Conservation (phyloP, 495 filamentous ascomycete species). For the Cercophora samala region DNA sequence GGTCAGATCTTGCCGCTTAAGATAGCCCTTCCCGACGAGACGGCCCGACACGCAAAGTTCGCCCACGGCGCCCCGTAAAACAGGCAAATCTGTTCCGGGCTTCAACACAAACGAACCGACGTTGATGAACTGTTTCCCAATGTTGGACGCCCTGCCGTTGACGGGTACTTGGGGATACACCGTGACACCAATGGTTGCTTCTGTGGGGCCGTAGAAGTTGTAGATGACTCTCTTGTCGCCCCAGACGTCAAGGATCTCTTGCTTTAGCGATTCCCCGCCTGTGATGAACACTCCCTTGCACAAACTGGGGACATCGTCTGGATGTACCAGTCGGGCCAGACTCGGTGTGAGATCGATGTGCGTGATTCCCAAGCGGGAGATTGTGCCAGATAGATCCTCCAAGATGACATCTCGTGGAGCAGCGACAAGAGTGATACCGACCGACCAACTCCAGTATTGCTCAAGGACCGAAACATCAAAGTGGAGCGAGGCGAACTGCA, state of each 20-base stretch:
- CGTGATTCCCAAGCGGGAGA: constrained; percentile 69
- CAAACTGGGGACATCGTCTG: constrained; percentile 64
- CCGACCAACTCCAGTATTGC: constrained; percentile 86
- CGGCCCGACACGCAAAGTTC: constrained; percentile 85
- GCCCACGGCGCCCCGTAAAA: constrained; percentile 74
- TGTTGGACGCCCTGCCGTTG: constrained; percentile 76
- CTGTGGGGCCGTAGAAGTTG: constrained; percentile 81
- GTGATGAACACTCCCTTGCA: constrained; percentile 73
- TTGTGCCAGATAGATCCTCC: constrained; percentile 67
- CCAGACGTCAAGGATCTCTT: constrained; percentile 71
- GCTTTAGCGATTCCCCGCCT: constrained; percentile 66
- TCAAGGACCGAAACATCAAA: constrained; percentile 87
- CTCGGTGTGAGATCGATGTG: constrained; percentile 81
- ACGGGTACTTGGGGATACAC: constrained; percentile 69
- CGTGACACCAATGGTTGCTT: constrained; percentile 83
- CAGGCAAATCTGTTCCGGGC: constrained; percentile 62
- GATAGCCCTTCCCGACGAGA: constrained; percentile 82
- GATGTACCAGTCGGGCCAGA: constrained; percentile 57
- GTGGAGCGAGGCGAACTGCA: constrained; percentile 86
- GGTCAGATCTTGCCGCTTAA: constrained; percentile 70
- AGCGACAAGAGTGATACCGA: constrained; percentile 74
- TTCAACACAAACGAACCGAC: constrained; percentile 77
- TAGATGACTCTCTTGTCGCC: constrained; percentile 62
- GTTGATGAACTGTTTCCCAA: constrained; percentile 78
- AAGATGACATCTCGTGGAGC: constrained; percentile 75